Conservation (phyloP, 495 filamentous ascomycete species). For the Penicillium lividum region DNA sequence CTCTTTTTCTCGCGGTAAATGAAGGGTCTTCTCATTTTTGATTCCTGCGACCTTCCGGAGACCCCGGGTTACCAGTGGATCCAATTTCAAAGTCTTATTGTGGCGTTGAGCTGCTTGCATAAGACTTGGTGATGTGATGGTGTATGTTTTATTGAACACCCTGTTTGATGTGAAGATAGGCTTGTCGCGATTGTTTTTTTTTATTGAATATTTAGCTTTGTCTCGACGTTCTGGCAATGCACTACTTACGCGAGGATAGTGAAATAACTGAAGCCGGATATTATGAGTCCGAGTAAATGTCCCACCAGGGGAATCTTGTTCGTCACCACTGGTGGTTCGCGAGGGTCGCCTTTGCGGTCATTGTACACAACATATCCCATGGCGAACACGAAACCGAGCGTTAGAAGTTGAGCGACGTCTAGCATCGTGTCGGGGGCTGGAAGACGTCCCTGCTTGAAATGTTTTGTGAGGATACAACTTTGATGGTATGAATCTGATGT, state of each 20-base stretch:
- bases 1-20: constrained; percentile 21
- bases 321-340: constrained; percentile 46
- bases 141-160: constrained; percentile 44
- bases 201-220: constrained; percentile 14
- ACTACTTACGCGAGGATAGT: constrained; percentile 15
- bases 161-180: constrained; percentile 48
- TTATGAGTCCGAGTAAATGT: constrained; percentile 43
- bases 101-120: constrained; percentile 45
- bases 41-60: constrained; percentile 26
- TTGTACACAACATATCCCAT: constrained; percentile 17
- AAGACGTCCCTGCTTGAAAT: background rate
- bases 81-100: constrained; percentile 42
- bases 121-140: constrained; percentile 43
- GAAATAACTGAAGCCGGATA: constrained; percentile 41
- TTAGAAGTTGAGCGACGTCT: constrained; percentile 10
- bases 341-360: constrained; percentile 29
- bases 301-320: constrained; percentile 45
- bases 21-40: constrained; percentile 7
- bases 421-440: constrained; percentile 13
- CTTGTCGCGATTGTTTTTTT: constrained; percentile 21
- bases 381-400: constrained; percentile 12
- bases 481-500: background rate
- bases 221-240: background rate
- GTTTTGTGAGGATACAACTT: too few species aligned
- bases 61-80: constrained; percentile 28